A percentile compares a stretch with the other conserved stretches of the same genome.
phyloP scores from a whole-genome alignment of 495 filamentous ascomycete genomes.

The Hypomontagnella submonticulosa region DNA sequence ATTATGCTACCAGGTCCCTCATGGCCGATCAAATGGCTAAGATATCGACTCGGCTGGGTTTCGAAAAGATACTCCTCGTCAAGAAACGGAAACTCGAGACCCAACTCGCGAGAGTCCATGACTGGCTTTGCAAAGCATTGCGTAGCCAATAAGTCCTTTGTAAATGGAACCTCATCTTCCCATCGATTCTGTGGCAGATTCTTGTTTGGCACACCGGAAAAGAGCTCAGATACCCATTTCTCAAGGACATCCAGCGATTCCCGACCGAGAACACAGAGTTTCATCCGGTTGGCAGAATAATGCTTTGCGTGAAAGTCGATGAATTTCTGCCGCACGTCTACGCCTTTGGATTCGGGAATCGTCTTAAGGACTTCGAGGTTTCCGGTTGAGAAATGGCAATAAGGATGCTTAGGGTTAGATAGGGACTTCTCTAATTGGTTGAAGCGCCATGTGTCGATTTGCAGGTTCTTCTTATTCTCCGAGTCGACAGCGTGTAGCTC shows the following conservation, averaged over 20 bases:
- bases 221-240: conserved; percentile 87
- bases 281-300: conserved; percentile 97
- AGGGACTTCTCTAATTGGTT: conserved; percentile 92
- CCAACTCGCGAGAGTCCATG: conserved; percentile 87
- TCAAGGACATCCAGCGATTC: conserved; percentile 92
- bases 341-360: conserved; percentile 79
- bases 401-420: conserved; percentile 92
- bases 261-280: conserved; percentile 88
- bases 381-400: conserved; percentile 94
- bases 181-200: conserved; percentile 82
- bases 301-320: conserved; percentile 91
- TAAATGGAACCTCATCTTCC: conserved; percentile 77
- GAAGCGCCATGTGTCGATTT: conserved; percentile 92
- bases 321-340: conserved; percentile 92
- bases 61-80: conserved; percentile 88
- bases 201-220: conserved; percentile 86
- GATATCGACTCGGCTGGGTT: conserved; percentile 87
- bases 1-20: conserved; percentile 97
- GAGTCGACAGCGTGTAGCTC: conserved; percentile 95
- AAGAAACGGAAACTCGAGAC: conserved; percentile 87
- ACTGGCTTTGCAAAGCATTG: conserved; percentile 96
- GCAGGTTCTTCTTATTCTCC: conserved; percentile 99
- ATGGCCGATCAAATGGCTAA: conserved; percentile 94
- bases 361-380: conserved; percentile 91
- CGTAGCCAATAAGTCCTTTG: conserved; percentile 73